Percentiles rank a stretch among this genome's conserved stretches.
phyloP scores from a whole-genome alignment of 768 basidiomycete genomes.

The Macrocybe gigantea region DNA sequence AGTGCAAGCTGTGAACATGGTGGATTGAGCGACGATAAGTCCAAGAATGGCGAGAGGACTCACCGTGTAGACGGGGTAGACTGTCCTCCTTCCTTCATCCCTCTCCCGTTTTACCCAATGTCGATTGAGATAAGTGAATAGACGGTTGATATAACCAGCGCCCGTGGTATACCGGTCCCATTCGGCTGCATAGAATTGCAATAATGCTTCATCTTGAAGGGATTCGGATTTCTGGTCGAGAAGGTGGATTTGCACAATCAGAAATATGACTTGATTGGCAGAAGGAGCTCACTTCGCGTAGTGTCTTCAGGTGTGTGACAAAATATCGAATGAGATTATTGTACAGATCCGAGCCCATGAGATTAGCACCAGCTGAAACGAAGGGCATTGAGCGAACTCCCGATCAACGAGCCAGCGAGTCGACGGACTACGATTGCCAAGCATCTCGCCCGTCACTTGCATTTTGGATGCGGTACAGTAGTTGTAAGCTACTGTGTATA shows the following conservation, averaged over 20 bases:
- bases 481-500: conserved; percentile 94
- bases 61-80: conserved; percentile 95
- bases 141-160: conserved; percentile 93
- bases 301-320: conserved; percentile 70
- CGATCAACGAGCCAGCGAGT: conserved; percentile 24
- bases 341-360: conserved; percentile 98
- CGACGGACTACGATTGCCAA: conserved; percentile 61
- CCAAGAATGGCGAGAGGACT: conserved; percentile 17
- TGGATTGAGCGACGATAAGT: not conserved
- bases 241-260: conserved; percentile 7
- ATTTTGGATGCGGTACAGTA: conserved; percentile 91
- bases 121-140: conserved; percentile 97
- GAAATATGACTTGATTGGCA: conserved; percentile 3
- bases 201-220: conserved; percentile 79
- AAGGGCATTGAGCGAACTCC: conserved; percentile 25
- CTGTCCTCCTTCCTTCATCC: conserved; percentile 92
- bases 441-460: conserved; percentile 42
- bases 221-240: conserved; percentile 61
- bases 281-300: conserved; percentile 33
- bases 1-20: conserved; percentile 71
- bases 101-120: conserved; percentile 99
- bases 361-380: conserved; percentile 73
- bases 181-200: conserved; percentile 87
- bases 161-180: conserved; percentile 98
- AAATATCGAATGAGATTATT: conserved; percentile 93